These are phyloP conservation scores for Aureobasidium sp. DNA, from an alignment of 2,329 filamentous ascomycete species.

Conservation along the genomic window DNA sequence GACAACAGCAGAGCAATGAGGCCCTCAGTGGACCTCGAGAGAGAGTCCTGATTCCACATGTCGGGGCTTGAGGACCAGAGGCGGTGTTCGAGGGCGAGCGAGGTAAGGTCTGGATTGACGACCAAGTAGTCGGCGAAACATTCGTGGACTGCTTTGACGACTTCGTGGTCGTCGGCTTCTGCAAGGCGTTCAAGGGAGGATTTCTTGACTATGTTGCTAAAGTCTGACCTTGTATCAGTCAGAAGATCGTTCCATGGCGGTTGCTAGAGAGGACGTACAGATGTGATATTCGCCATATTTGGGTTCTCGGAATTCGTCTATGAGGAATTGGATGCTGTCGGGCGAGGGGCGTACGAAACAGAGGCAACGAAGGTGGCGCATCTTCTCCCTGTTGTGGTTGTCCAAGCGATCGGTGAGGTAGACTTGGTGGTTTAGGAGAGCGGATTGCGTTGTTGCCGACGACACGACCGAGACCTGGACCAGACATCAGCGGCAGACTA, in stretches of 20 bases:
- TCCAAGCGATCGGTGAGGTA: slow-evolving; percentile 96
- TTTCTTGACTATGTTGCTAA: slow-evolving; percentile 97
- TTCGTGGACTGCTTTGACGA: slow-evolving; percentile 89
- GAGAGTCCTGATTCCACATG: slow-evolving; percentile 80
- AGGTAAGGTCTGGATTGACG: slow-evolving; percentile 89
- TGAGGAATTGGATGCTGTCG: slow-evolving; percentile 85
- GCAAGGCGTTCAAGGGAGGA: slow-evolving; percentile 88
- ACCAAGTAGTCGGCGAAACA: slow-evolving; percentile 95
- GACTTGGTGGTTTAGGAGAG: slow-evolving; percentile 90
- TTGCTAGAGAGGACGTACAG: slow-evolving; percentile 39
- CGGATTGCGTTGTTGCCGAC: slow-evolving; percentile 90
- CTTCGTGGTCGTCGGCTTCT: slow-evolving; percentile 95
- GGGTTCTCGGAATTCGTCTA: slow-evolving; percentile 91
- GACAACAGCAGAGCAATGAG: slow-evolving; percentile 76
- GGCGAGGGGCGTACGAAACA: slow-evolving; percentile 89
- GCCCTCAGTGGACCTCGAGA: slow-evolving; percentile 82
- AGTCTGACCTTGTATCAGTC: slow-evolving; percentile 48
- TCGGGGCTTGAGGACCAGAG: slow-evolving; percentile 80
- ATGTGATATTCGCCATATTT: slow-evolving; percentile 97
- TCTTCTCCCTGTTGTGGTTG: slow-evolving; percentile 85
- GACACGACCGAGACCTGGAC: slow-evolving; percentile 77
- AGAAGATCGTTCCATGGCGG: slow-evolving; percentile 21
- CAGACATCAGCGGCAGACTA: slow-evolving; percentile 19
- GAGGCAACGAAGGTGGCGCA: slow-evolving; percentile 90
- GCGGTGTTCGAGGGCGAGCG: slow-evolving; percentile 65